Base-by-base conservation (phyloP, 2,329 filamentous ascomycete species). In the Ophiobolus disseminans region DNA sequence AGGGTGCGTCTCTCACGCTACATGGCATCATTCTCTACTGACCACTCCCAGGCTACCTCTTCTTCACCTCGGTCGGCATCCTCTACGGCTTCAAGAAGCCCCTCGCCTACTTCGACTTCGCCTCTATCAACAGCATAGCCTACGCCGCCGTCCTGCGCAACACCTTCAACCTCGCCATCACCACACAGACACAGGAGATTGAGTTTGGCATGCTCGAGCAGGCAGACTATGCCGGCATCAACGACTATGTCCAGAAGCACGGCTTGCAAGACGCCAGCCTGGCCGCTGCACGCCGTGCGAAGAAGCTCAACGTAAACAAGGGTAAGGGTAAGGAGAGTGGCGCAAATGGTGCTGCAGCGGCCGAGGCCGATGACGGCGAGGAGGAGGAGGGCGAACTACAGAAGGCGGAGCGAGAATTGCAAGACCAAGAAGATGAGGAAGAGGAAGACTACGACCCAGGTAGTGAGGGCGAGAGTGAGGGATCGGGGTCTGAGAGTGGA, bases 201-300 rank as follows among this genome's bases (percentile, higher is more conserved):
- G 85, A 87, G 57, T 85, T 87, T 57, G 80, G 79, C 32, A 87
- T 87, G 84, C 74, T 87, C 32, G 85, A 87, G 55, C 84, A 87
- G 60, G 81, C 79, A 7, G 82, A 87, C 61, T 86, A 81, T 57
- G 74, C 77, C 0, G 83, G 82, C 13, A 86, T 87, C 38, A 84
- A 86, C 54, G 75, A 76, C 4, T 87, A 86, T 54, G 76, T 87
- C 48, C 84, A 84, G 66, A 75, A 78, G 22, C 83, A 86, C 60
- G 76, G 78, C 5, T 71, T 87, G 23, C 83, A 87, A 45, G 85
- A 87, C 62, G 82, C 84, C 2, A 85, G 82, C 62, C 76, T 87
- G 70, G 85, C 85, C 1, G 83, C 82, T 20, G 76, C 79, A 23
- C 72, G 85, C 28, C 75, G 82, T 20, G 85, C 85, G 5, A 86